These are phyloP conservation scores for Penicillium ucsense DNA, from an alignment of 495 filamentous ascomycete species.

Conservation along the genomic window DNA sequence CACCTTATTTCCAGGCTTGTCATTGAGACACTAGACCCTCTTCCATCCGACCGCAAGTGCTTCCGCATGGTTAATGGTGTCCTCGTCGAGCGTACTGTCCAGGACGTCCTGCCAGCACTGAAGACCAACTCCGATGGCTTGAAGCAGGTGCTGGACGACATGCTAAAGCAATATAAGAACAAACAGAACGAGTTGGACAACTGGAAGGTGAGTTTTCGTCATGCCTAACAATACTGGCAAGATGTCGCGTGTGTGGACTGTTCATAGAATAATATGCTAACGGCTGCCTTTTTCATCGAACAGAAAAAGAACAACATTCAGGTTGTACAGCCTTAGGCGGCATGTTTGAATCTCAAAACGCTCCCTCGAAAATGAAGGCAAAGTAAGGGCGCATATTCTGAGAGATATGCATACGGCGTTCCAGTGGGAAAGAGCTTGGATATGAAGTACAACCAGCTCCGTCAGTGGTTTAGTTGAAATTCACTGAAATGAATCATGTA, in stretches of 20 bases:
- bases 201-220: conserved; percentile 72
- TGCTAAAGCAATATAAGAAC: conserved; percentile 92
- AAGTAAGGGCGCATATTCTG: too few relatives aligned
- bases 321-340: conserved; percentile 67
- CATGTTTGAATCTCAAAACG: too few relatives aligned
- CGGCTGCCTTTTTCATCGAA: background rate
- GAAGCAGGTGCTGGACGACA: conserved; percentile 90
- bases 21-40: conserved; percentile 81
- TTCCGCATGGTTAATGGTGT: conserved; percentile 99
- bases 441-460: too few relatives aligned
- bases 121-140: conserved; percentile 92
- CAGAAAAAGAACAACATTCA: conserved; percentile 99
- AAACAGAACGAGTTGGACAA: conserved; percentile 94
- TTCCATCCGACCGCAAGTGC: conserved; percentile 82
- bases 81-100: conserved; percentile 83
- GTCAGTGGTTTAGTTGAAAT: too few relatives aligned
- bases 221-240: background rate
- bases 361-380: too few relatives aligned
- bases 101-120: conserved; percentile 82
- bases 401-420: too few relatives aligned
- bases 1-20: conserved; percentile 59
- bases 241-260: background rate
- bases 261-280: too few relatives aligned
- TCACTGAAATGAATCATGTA: too few relatives aligned
- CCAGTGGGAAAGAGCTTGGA: too few relatives aligned